Conservation (phyloP, 1,284 basidiomycete species). For the Thecaphora frezii region DNA sequence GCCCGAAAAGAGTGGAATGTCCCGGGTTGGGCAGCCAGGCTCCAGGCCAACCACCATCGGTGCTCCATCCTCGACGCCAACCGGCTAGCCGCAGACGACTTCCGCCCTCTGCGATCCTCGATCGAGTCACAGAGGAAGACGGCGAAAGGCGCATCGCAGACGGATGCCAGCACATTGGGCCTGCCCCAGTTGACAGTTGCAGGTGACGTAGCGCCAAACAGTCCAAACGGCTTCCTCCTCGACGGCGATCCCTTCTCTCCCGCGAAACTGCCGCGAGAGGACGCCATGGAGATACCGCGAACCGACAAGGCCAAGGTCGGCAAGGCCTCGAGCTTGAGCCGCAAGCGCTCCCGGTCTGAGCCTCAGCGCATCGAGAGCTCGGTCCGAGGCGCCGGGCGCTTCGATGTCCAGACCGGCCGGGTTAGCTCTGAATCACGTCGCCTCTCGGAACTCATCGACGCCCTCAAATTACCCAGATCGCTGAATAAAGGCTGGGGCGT, state of each 20-base stretch:
- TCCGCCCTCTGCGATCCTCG: neutral
- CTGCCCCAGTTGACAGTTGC: slow-evolving; percentile 12
- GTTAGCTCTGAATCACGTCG: too few species aligned
- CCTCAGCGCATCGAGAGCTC: neutral
- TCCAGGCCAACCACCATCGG: slow-evolving; percentile 19
- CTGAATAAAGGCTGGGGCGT: neutral
- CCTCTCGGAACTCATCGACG: neutral
- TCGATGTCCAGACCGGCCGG: neutral
- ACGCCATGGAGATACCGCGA: too few species aligned
- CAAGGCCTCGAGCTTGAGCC: too few species aligned
- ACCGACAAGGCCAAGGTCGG: neutral
- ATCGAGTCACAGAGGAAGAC: too few species aligned
- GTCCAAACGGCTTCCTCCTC: slow-evolving; percentile 25
- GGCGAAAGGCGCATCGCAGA: too few species aligned
- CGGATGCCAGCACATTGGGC: neutral
- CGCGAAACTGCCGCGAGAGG: too few species aligned
- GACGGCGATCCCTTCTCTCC: slow-evolving; percentile 3
- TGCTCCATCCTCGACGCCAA: slow-evolving; percentile 5
- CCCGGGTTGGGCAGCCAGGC: slow-evolving; percentile 16
- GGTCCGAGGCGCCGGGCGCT: neutral
- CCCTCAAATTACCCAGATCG: neutral
- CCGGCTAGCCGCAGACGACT: slow-evolving; percentile 5
- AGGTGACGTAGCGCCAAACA: slow-evolving; percentile 13
- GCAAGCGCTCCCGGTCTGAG: too few species aligned
- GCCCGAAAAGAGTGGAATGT: slow-evolving; percentile 11